Conservation (phyloP, 768 basidiomycete genomes). For the Boletus sp. region DNA sequence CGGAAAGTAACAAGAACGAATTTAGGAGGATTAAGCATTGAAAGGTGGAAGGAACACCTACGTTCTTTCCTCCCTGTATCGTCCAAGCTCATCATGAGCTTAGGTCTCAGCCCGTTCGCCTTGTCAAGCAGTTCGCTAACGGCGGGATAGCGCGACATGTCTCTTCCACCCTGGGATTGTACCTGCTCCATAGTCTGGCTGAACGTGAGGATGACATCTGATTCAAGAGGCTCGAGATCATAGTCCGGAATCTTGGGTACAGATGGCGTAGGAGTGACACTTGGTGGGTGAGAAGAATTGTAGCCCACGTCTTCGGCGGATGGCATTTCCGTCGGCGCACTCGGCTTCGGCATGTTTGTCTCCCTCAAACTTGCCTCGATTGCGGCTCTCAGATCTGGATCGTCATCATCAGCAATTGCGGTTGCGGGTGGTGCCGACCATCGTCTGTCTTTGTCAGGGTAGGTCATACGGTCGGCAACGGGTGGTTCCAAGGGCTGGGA, state of each 20-base stretch:
- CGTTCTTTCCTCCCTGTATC: conserved; percentile 86
- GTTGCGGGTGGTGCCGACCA: conserved; percentile 19
- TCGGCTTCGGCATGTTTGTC: conserved; percentile 69
- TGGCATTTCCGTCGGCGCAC: conserved; percentile 66
- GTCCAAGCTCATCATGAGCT: conserved; percentile 78
- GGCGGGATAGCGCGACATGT: conserved; percentile 78
- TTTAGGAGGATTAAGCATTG: neutral
- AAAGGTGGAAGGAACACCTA: conserved; percentile 35
- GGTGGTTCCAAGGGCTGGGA: conserved; percentile 68
- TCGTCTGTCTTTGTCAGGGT: conserved; percentile 30
- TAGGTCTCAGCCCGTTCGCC: conserved; percentile 73
- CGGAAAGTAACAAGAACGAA: neutral
- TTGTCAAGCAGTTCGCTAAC: conserved; percentile 84
- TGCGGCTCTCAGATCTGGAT: conserved; percentile 87
- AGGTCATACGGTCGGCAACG: conserved; percentile 50
- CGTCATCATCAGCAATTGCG: conserved; percentile 64
- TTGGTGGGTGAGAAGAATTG: conserved; percentile 46
- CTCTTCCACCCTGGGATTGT: conserved; percentile 70
- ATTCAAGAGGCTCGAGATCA: conserved; percentile 78
- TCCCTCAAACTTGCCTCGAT: conserved; percentile 96
- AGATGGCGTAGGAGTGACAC: conserved; percentile 33
- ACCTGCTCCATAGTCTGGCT: conserved; percentile 87
- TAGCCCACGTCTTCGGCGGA: conserved; percentile 49
- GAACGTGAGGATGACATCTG: conserved; percentile 86
- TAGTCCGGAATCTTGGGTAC: conserved; percentile 64